phyloP scores from a whole-genome alignment of 176 grass and related monocot genomes.

The Triticum turgidum region DNA sequence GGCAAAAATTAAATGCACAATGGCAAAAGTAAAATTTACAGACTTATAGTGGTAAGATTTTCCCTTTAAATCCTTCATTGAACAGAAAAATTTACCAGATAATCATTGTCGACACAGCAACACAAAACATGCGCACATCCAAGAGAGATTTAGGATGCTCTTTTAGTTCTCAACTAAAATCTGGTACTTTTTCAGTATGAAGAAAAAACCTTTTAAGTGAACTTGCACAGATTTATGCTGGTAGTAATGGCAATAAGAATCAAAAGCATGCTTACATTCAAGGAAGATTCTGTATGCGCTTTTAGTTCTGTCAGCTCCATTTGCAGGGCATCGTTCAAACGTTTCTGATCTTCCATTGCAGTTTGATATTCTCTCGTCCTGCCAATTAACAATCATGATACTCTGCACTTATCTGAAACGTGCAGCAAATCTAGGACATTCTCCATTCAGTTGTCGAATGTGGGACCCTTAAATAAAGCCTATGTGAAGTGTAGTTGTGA shows the following conservation, averaged over 20 bases:
- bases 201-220: background rate
- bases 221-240: background rate
- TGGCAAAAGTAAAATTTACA: background rate
- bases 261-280: conserved; percentile 58
- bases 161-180: conserved; percentile 1
- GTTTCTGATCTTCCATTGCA: conserved; percentile 62
- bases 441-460: background rate
- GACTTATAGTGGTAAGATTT: background rate
- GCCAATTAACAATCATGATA: conserved; percentile 41
- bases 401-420: background rate
- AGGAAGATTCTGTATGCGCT: conserved; percentile 54
- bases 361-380: conserved; percentile 79
- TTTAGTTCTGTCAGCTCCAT: conserved; percentile 62
- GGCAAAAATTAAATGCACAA: background rate
- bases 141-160: background rate
- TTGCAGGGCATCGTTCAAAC: conserved; percentile 56
- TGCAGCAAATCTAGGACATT: conserved; percentile 3
- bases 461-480: conserved; percentile 19
- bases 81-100: background rate
- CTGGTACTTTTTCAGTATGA: background rate
- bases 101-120: background rate
- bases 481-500: background rate
- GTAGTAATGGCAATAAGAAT: conserved; percentile 8
- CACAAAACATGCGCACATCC: background rate
- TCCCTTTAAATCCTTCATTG: background rate